Evolutionary conservation across 768 basidiomycete species (phyloP).

Genomic region (Leccinum obscurum): DNA sequence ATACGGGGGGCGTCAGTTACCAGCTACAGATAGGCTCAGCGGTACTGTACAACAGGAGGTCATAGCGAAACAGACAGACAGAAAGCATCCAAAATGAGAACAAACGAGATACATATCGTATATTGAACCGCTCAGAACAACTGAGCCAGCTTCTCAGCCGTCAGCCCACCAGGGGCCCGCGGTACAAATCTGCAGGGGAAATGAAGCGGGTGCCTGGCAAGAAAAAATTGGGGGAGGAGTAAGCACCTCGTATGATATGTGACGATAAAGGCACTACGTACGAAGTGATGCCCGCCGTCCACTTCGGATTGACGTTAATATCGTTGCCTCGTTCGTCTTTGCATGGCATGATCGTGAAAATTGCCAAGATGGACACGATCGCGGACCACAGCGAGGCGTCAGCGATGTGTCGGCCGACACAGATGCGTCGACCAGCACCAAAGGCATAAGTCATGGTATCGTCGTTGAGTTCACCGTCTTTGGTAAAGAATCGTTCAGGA

Average conservation of each 20-base stretch:
- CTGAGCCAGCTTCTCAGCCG: slow-evolving; percentile 17
- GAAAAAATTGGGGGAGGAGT: neutral
- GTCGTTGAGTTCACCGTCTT: slow-evolving; percentile 23
- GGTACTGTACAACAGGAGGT: neutral
- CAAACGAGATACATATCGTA: neutral
- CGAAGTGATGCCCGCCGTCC: slow-evolving; percentile 30
- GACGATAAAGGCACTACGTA: slow-evolving; percentile 11
- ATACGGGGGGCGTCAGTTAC: neutral
- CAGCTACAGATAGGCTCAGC: neutral
- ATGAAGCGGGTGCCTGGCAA: slow-evolving; percentile 22
- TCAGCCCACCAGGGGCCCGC: slow-evolving; percentile 19
- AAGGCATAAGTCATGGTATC: slow-evolving; percentile 34
- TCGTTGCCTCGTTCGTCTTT: slow-evolving; percentile 28
- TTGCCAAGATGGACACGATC: slow-evolving; percentile 34
- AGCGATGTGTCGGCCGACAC: slow-evolving; percentile 44
- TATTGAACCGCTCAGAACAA: slow-evolving; percentile 17
- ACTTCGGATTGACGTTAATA: slow-evolving; percentile 21
- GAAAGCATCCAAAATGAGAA: neutral
- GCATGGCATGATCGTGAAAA: slow-evolving; percentile 35
- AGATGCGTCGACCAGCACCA: slow-evolving; percentile 39
- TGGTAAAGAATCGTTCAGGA: slow-evolving; percentile 37
- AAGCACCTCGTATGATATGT: neutral
- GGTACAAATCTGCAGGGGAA: slow-evolving; percentile 30
- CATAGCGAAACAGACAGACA: neutral
- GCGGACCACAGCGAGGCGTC: slow-evolving; percentile 41